These are phyloP conservation scores for Vaccinium corymbosum DNA, from an alignment of 148 eudicot genomes.

Conservation along the genomic window DNA sequence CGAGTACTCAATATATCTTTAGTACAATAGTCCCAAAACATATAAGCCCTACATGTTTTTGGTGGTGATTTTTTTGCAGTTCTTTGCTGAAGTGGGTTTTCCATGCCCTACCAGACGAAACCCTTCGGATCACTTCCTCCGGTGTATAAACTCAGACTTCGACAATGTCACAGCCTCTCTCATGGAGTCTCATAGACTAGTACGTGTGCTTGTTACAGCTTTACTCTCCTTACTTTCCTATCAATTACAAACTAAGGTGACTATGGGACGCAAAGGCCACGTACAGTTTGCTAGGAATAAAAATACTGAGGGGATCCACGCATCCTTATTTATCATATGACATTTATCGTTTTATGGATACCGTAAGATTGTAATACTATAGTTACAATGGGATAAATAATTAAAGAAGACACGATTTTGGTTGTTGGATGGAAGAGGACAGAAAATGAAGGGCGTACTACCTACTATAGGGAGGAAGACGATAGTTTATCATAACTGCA, in stretches of 20 bases:
- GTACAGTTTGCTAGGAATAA: not conserved
- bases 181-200: conserved; percentile 53
- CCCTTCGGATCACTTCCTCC: conserved; percentile 89
- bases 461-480: not conserved
- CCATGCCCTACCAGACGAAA: conserved; percentile 85
- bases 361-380: not conserved
- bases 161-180: conserved; percentile 72
- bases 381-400: not conserved
- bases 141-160: conserved; percentile 80
- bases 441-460: not conserved
- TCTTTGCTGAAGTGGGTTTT: conserved; percentile 80
- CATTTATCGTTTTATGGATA: not conserved
- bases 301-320: not conserved
- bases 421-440: not conserved
- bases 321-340: not conserved
- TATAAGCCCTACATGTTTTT: not conserved
- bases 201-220: not conserved
- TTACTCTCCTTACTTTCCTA: not conserved
- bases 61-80: conserved; percentile 33
- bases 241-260: not conserved
- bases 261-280: no score
- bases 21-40: not conserved
- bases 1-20: not conserved
- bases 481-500: not conserved
- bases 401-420: not conserved